Base-by-base conservation (phyloP, 192 early-diverging fungal genomes). In the Backusella westeae region DNA sequence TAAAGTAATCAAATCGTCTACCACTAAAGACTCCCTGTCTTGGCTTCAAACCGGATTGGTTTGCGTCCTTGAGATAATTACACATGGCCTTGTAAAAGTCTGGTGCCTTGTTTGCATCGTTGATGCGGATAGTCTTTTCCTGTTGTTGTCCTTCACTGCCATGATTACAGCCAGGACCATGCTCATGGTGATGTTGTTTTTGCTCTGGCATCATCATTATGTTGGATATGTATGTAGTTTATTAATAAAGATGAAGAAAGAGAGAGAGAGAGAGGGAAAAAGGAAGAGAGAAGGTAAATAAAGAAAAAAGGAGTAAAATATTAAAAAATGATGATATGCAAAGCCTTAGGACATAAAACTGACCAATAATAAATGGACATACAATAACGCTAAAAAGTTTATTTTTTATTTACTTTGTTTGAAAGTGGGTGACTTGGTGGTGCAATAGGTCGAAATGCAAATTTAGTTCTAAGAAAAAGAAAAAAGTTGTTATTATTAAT, bases 11-110 rank as follows among this genome's bases (percentile, higher is more conserved):
- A n/a, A 97, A 93, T 59, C 96, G 86, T 23, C 90, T 90, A 23
- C 96, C 98, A 77, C 96, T 94, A 38, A 97, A 85, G 42, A 95
- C 89, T 52, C 98, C 98, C 79, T 95, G 90, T 81, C 93, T 89
- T 56, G 91, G 85, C 72, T 90, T 94, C 69, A 98, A 78, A 36
- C 93, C 88, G 0, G 93, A 92, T 39, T 93, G 83, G 39, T 83
- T 85, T 12, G 87, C 81, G 79, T 86, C 89, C 69, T 92, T 82
- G n/a, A 99, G 87, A 75, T 90, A 99, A 75, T 92, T 89, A 23
- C 93, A 95, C 32, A 72, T 77, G 19, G 35, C 67, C n/a, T 78
- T 73, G 10, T 72, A 70, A 53, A 78, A 69, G 34, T 74, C 70
- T 46, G 81, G 65, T 36, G 81, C 81, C 65, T 79, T 75, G 15